Percentiles rank a stretch among this genome's conserved stretches.
phyloP scores from a whole-genome alignment of 805 yeast genomes.

The Candida koratica region DNA sequence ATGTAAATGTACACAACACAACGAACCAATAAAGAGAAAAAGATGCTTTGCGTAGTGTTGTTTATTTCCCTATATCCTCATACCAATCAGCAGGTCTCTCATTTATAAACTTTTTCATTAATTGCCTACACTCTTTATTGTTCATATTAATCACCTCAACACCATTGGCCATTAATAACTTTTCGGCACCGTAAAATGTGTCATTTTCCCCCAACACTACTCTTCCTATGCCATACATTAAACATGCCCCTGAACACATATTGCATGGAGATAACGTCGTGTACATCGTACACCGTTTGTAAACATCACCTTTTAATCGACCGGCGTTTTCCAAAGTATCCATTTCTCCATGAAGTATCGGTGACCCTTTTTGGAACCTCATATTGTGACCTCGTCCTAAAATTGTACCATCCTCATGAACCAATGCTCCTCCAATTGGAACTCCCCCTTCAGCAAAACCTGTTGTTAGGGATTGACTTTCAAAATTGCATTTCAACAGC shows the following conservation, averaged over 20 bases:
- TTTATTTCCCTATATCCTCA: conserved; percentile 70
- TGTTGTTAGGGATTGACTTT: conserved; percentile 18
- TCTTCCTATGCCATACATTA: conserved; percentile 82
- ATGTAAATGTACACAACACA: too few relatives aligned
- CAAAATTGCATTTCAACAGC: background rate
- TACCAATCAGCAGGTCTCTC: conserved; percentile 78
- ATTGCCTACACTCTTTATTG: conserved; percentile 55
- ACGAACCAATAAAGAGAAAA: too few relatives aligned
- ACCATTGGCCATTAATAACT: conserved; percentile 60
- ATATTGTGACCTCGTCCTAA: conserved; percentile 87
- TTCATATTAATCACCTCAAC: conserved; percentile 65
- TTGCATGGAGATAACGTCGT: conserved; percentile 90
- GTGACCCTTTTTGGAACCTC: conserved; percentile 80
- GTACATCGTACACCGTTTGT: conserved; percentile 84
- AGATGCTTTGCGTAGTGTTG: too few relatives aligned
- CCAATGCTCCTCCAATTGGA: conserved; percentile 78
- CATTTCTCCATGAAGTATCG: conserved; percentile 90
- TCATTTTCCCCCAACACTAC: conserved; percentile 87
- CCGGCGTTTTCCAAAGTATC: conserved; percentile 89
- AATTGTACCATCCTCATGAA: conserved; percentile 71
- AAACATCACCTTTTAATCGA: conserved; percentile 71
- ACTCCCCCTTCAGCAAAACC: conserved; percentile 84
- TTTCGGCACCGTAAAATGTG: conserved; percentile 82
- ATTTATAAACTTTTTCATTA: conserved; percentile 75
- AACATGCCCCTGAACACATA: conserved; percentile 93